These are phyloP conservation scores for Peltaster fructicola DNA, from an alignment of 2,329 filamentous ascomycete species.

Conservation along the genomic window DNA sequence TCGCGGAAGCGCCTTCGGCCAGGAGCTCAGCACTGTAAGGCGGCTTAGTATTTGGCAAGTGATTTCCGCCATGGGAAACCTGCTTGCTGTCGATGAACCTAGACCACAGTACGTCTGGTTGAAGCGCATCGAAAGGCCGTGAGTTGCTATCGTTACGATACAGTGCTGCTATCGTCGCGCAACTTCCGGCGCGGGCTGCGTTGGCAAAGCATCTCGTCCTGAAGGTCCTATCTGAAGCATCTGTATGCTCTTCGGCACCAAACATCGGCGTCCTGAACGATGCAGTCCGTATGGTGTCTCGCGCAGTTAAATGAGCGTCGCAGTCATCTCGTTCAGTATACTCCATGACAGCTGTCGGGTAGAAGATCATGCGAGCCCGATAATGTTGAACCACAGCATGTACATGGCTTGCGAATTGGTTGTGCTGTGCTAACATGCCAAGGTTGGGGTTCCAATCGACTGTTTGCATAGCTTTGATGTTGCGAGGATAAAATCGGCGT, in stretches of 20 bases:
- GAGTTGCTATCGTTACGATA: no score
- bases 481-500: conserved; percentile 27
- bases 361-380: conserved; percentile 5
- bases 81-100: no score
- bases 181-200: no score
- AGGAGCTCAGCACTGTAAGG: no score
- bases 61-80: no score
- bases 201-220: no score
- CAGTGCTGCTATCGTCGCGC: no score
- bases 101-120: no score
- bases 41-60: no score
- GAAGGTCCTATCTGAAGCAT: no score
- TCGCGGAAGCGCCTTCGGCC: no score
- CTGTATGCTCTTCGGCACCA: conserved; percentile 17
- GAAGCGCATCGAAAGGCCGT: no score
- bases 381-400: conserved; percentile 13
- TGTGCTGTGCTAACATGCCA: conserved; percentile 25
- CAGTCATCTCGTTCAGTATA: conserved; percentile 3
- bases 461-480: conserved; percentile 26
- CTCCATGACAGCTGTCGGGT: conserved; percentile 2
- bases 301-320: conserved; percentile 9
- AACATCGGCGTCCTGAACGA: conserved; percentile 15
- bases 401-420: conserved; percentile 14
- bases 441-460: conserved; percentile 26
- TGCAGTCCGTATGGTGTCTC: conserved; percentile 17